A percentile compares a stretch with the other conserved stretches of the same genome.
phyloP scores from a whole-genome alignment of 1,284 basidiomycete genomes.

The Xerocomus alliaceus region DNA sequence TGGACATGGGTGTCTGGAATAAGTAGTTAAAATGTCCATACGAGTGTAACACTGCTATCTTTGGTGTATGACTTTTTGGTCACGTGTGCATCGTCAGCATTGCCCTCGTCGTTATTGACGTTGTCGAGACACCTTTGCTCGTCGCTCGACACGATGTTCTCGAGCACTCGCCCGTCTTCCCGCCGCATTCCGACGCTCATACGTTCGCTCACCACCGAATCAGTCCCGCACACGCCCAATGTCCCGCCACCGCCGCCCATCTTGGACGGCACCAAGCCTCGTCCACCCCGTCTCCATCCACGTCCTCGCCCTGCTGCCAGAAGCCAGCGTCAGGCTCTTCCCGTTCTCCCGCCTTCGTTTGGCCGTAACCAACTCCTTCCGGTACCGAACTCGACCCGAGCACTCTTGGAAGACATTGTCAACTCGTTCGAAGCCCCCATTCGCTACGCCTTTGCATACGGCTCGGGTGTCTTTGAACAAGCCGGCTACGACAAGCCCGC shows the following conservation, averaged over 20 bases:
- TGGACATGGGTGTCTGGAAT: conserved; percentile 23
- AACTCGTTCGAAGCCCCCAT: conserved; percentile 83
- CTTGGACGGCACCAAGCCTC: conserved; percentile 28
- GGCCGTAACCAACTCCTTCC: conserved; percentile 83
- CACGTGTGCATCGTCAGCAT: conserved; percentile 18
- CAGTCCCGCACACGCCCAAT: conserved; percentile 28
- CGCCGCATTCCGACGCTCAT: conserved; percentile 25
- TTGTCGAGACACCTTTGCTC: conserved; percentile 18
- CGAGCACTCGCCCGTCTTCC: conserved; percentile 20
- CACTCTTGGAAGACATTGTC: conserved; percentile 79
- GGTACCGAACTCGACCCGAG: conserved; percentile 77
- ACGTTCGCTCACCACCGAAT: conserved; percentile 37
- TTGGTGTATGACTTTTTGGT: conserved; percentile 4
- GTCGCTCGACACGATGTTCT: conserved; percentile 33
- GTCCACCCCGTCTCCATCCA: conserved; percentile 44
- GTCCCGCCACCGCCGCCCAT: conserved; percentile 31
- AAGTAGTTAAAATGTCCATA: conserved; percentile 6
- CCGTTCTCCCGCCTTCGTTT: conserved; percentile 71
- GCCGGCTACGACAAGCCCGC: conserved; percentile 62
- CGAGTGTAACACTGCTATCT: conserved; percentile 12
- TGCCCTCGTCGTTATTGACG: conserved; percentile 5
- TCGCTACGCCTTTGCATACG: conserved; percentile 93
- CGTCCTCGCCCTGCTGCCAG: conserved; percentile 58
- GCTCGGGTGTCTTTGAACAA: conserved; percentile 92
- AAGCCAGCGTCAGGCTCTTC: conserved; percentile 51